phyloP scores from a whole-genome alignment of 805 yeast species.

The Kodamaea jinghongensis region DNA sequence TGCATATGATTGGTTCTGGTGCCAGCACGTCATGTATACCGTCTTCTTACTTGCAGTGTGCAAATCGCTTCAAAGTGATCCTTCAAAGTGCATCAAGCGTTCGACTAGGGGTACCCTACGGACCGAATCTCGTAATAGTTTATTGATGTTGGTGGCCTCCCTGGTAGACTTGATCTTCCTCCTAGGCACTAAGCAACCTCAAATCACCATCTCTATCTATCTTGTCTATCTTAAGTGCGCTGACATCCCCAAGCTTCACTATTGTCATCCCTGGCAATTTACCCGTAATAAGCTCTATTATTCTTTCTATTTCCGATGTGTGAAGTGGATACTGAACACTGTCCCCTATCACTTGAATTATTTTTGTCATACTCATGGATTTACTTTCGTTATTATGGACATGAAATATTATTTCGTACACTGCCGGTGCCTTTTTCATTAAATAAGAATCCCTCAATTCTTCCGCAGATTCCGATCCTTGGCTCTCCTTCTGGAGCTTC shows the following conservation, averaged over 20 bases:
- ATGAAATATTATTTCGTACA: constrained; percentile 38
- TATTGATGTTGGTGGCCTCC: no score
- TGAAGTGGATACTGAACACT: constrained; percentile 31
- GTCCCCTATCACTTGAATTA: constrained; percentile 30
- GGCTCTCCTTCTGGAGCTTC: constrained; percentile 12
- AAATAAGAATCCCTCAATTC: constrained; percentile 22
- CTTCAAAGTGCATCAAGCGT: no score
- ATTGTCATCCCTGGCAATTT: constrained; percentile 21
- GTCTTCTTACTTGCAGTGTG: no score
- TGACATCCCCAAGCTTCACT: constrained; percentile 20
- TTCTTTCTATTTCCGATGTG: constrained; percentile 29
- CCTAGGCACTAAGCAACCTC: neutral
- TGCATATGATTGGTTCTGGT: no score
- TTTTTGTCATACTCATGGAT: constrained; percentile 22
- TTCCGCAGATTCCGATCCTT: constrained; percentile 17
- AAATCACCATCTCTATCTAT: constrained; percentile 30
- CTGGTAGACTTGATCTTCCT: no score
- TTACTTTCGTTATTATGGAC: constrained; percentile 8
- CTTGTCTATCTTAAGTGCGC: constrained; percentile 24
- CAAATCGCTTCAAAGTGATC: no score
- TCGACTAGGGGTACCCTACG: no score
- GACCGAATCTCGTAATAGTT: no score
- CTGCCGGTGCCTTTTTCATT: constrained; percentile 24
- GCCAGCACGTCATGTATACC: no score
- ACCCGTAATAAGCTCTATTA: constrained; percentile 20